Conservation (phyloP, 768 basidiomycete genomes). For the Daedaleopsis sinensis region DNA sequence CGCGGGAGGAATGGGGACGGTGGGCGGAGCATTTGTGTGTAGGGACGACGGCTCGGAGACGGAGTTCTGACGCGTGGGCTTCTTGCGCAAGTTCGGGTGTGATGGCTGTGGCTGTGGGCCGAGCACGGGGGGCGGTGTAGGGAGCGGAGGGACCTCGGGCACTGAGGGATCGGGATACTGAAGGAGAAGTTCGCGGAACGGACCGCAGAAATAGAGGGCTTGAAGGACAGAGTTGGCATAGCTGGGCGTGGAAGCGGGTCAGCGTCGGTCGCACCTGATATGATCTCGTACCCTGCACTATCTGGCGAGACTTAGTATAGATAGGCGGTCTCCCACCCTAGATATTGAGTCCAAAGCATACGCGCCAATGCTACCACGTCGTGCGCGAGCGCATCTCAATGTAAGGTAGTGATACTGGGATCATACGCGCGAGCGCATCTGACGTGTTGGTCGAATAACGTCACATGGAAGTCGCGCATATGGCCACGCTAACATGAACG, state of each 20-base stretch:
- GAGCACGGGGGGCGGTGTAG: conserved; percentile 26
- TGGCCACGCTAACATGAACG: too few relatives aligned
- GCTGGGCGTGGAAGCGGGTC: conserved; percentile 42
- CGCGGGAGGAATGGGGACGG: conserved; percentile 53
- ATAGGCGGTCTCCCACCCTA: too few relatives aligned
- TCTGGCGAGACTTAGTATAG: too few relatives aligned
- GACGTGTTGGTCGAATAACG: too few relatives aligned
- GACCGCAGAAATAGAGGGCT: conserved; percentile 92
- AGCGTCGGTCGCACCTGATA: conserved; percentile 1
- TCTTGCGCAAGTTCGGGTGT: conserved; percentile 48
- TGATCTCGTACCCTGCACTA: too few relatives aligned
- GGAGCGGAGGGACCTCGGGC: conserved; percentile 38
- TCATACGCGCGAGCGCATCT: too few relatives aligned
- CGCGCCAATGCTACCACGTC: too few relatives aligned
- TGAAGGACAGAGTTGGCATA: conserved; percentile 99
- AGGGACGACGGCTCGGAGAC: conserved; percentile 31
- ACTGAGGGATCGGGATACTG: conserved; percentile 60
- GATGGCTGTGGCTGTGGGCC: conserved; percentile 37
- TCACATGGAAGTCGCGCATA: too few relatives aligned
- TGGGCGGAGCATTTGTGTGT: conserved; percentile 31
- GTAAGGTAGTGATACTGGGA: too few relatives aligned
- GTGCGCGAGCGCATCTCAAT: too few relatives aligned
- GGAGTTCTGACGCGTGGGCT: conserved; percentile 55
- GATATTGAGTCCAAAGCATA: too few relatives aligned
- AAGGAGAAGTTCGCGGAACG: conserved; percentile 90